phyloP scores from a whole-genome alignment of 495 filamentous ascomycete genomes.

The Amniculicola lignicola region DNA sequence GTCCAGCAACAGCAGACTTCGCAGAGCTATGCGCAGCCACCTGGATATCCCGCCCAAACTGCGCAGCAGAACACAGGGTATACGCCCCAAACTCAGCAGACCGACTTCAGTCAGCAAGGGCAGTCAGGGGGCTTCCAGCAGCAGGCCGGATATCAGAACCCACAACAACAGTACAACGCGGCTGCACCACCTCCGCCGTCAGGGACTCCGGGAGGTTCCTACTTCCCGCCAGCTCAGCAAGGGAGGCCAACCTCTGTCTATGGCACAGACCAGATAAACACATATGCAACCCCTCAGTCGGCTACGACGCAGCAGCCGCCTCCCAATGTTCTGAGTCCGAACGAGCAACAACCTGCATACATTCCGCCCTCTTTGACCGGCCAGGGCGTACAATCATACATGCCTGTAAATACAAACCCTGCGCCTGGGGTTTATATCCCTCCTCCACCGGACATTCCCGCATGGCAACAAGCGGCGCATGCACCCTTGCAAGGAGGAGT shows the following conservation, averaged over 20 bases:
- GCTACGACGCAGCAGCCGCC: slow-evolving; percentile 18
- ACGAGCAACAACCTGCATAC: slow-evolving; percentile 32
- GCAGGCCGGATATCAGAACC: slow-evolving; percentile 12
- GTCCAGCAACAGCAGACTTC: slow-evolving; percentile 22
- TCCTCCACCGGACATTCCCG: slow-evolving; percentile 35
- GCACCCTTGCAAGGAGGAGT: slow-evolving; percentile 24
- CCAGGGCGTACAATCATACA: slow-evolving; percentile 32
- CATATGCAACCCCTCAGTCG: slow-evolving; percentile 21
- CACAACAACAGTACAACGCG: slow-evolving; percentile 23
- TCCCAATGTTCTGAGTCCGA: slow-evolving; percentile 25
- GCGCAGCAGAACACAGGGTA: slow-evolving; percentile 13
- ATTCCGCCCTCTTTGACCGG: slow-evolving; percentile 34
- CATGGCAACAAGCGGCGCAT: slow-evolving; percentile 32
- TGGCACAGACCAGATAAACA: slow-evolving; percentile 10
- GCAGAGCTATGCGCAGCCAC: slow-evolving; percentile 21
- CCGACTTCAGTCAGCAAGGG: slow-evolving; percentile 11
- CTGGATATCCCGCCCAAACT: slow-evolving; percentile 9
- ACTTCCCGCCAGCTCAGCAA: slow-evolving; percentile 27
- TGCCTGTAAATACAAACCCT: slow-evolving; percentile 34
- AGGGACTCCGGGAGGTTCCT: slow-evolving; percentile 31
- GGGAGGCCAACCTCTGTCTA: slow-evolving; percentile 22
- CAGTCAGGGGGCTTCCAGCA: slow-evolving; percentile 12
- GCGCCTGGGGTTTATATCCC: slow-evolving; percentile 35
- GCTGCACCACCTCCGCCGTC: slow-evolving; percentile 29
- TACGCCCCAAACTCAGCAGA: slow-evolving; percentile 12